These are phyloP conservation scores for Blastobotrys apis DNA, from an alignment of 1,139 yeast species.

Conservation along the genomic window DNA sequence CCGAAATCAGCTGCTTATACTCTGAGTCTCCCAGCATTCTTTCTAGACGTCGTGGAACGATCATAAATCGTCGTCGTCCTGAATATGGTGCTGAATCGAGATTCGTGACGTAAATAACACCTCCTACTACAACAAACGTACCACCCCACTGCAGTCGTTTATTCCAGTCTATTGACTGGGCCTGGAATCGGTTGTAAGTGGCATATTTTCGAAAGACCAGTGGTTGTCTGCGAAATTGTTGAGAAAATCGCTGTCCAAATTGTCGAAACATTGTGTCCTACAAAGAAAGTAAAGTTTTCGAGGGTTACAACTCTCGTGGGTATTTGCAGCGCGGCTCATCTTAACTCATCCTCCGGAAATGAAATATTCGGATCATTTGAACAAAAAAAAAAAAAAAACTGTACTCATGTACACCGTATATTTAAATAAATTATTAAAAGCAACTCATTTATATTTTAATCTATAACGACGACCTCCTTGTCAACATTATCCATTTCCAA, in stretches of 20 bases:
- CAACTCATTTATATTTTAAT: no score
- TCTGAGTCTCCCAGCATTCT: constrained; percentile 60
- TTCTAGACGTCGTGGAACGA: constrained; percentile 70
- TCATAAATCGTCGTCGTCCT: constrained; percentile 64
- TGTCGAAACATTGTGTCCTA: constrained; percentile 7
- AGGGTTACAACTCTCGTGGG: no score
- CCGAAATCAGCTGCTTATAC: constrained; percentile 53
- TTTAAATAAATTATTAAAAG: no score
- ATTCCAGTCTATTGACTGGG: constrained; percentile 8
- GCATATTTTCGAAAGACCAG: constrained; percentile 14
- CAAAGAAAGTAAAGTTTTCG: no score
- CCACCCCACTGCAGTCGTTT: constrained; percentile 28
- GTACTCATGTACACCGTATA: no score
- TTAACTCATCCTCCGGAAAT: no score
- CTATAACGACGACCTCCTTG: constrained; percentile 4
- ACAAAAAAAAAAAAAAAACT: no score
- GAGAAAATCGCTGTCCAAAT: not conserved
- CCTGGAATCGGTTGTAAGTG: constrained; percentile 10
- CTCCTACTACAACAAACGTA: constrained; percentile 28
- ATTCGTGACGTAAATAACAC: constrained; percentile 56
- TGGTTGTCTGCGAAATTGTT: no score
- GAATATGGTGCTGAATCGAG: constrained; percentile 82
- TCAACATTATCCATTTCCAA: not conserved
- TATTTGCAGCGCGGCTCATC: no score
- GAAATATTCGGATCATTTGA: no score